Conservation (phyloP, 148 eudicot species). For the Arctostaphylos glauca region DNA sequence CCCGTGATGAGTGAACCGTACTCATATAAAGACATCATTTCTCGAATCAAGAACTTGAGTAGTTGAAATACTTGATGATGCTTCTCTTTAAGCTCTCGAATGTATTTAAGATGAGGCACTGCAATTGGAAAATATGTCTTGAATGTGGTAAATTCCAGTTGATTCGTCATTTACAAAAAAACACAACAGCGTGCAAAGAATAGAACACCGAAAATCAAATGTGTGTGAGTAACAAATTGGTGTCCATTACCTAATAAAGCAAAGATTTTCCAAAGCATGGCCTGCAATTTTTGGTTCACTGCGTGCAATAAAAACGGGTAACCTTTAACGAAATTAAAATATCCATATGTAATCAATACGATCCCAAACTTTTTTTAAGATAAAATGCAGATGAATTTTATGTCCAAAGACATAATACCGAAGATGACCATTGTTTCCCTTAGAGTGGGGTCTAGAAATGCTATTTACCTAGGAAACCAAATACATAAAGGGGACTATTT, state of each 20-base stretch:
- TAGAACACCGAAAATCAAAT: too few relatives aligned
- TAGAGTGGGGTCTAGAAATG: background rate
- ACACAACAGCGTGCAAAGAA: too few relatives aligned
- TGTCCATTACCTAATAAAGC: background rate
- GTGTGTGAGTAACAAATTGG: background rate
- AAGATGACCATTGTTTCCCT: too few relatives aligned
- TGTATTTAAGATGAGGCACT: slow-evolving; percentile 12
- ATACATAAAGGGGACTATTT: too few relatives aligned
- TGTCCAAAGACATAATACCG: background rate
- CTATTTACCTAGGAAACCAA: too few relatives aligned
- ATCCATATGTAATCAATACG: too few relatives aligned
- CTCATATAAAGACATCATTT: background rate
- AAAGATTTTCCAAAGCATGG: background rate
- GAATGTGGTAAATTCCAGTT: too few relatives aligned
- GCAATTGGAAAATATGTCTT: too few relatives aligned
- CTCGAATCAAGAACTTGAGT: slow-evolving; percentile 16
- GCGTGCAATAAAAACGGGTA: background rate
- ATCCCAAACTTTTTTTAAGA: too few relatives aligned
- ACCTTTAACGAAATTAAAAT: too few relatives aligned
- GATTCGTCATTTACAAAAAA: too few relatives aligned
- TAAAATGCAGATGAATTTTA: background rate
- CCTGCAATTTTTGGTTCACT: background rate
- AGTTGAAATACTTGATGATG: slow-evolving; percentile 20
- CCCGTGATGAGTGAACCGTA: background rate
- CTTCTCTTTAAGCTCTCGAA: slow-evolving; percentile 2